These are phyloP conservation scores for Alternaria metachromatica DNA, from an alignment of 2,329 filamentous ascomycete species.

Conservation along the genomic window DNA sequence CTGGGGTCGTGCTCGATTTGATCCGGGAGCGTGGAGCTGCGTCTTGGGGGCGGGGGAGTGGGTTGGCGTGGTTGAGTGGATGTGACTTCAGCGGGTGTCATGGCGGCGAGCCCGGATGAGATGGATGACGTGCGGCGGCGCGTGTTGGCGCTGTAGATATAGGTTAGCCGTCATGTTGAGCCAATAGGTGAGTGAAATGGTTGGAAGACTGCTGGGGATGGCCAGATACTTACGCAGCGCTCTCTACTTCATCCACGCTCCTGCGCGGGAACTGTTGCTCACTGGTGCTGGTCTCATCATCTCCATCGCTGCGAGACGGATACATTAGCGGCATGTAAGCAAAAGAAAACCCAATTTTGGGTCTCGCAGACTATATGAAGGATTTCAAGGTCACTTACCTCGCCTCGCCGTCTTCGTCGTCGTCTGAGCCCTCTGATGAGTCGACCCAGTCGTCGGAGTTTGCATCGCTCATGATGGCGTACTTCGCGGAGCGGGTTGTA, in stretches of 20 bases:
- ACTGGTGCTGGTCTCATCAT: background rate
- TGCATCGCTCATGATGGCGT: background rate
- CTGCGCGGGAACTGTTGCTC: background rate
- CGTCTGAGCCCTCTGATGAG: background rate
- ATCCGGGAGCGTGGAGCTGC: slow-evolving; percentile 1
- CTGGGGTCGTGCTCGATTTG: background rate
- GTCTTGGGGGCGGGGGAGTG: background rate
- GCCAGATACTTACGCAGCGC: slow-evolving; percentile 3
- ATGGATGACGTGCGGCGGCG: slow-evolving; percentile 1
- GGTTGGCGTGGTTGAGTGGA: slow-evolving; percentile 2
- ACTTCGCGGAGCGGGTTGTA: background rate
- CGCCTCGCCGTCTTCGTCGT: background rate
- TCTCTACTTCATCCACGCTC: slow-evolving; percentile 5
- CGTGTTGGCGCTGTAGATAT: background rate
- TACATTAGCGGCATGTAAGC: background rate
- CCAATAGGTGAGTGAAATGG: background rate
- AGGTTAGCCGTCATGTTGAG: background rate
- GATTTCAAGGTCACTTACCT: background rate
- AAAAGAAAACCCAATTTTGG: background rate
- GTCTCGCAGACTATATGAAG: background rate
- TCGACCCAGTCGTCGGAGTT: slow-evolving; percentile 7
- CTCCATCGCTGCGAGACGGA: background rate
- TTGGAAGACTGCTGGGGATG: background rate
- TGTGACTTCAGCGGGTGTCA: background rate
- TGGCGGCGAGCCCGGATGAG: slow-evolving; percentile 1